Evolutionary conservation across 2,329 filamentous ascomycete genomes (phyloP).

Genomic region (Madurella mycetomatis): DNA sequence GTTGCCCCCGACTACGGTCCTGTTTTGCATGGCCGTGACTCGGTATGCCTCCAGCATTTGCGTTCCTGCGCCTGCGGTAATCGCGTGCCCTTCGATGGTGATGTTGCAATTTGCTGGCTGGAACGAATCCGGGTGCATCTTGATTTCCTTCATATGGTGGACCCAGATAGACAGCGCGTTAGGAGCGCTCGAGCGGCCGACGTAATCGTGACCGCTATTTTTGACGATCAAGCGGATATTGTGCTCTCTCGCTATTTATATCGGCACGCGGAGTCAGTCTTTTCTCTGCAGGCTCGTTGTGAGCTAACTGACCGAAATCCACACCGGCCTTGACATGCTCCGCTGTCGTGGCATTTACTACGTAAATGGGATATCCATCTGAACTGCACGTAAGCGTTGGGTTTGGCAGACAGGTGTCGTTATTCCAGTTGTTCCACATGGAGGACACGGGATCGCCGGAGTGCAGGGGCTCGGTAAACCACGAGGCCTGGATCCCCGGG

Average conservation of each 20-base stretch:
- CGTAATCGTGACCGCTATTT: conserved; percentile 20
- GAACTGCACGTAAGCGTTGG: conserved; percentile 34
- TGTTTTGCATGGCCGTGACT: conserved; percentile 39
- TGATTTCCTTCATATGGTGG: conserved; percentile 35
- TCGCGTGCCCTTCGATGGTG: conserved; percentile 42
- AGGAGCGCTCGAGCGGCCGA: conserved; percentile 43
- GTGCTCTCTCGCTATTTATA: conserved; percentile 22
- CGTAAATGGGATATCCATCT: conserved; percentile 38
- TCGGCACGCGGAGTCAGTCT: neutral
- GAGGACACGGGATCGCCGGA: conserved; percentile 34
- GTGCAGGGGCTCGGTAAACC: conserved; percentile 35
- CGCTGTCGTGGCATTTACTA: conserved; percentile 36
- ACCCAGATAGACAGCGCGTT: conserved; percentile 55
- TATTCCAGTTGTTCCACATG: conserved; percentile 41
- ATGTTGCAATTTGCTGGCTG: conserved; percentile 13
- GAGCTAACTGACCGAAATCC: conserved; percentile 37
- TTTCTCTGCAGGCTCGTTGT: neutral
- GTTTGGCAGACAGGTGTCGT: conserved; percentile 48
- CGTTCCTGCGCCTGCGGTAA: conserved; percentile 51
- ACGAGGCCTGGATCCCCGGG: conserved; percentile 4
- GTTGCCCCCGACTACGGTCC: conserved; percentile 52
- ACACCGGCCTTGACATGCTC: conserved; percentile 35
- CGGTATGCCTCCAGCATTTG: conserved; percentile 47
- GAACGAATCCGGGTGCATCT: conserved; percentile 43
- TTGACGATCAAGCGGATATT: conserved; percentile 19